A percentile compares a stretch with the other conserved stretches of the same genome.
Evolutionary conservation across 1,284 basidiomycete genomes (phyloP).

Genomic region (Sanghuangporus sanghuang): DNA sequence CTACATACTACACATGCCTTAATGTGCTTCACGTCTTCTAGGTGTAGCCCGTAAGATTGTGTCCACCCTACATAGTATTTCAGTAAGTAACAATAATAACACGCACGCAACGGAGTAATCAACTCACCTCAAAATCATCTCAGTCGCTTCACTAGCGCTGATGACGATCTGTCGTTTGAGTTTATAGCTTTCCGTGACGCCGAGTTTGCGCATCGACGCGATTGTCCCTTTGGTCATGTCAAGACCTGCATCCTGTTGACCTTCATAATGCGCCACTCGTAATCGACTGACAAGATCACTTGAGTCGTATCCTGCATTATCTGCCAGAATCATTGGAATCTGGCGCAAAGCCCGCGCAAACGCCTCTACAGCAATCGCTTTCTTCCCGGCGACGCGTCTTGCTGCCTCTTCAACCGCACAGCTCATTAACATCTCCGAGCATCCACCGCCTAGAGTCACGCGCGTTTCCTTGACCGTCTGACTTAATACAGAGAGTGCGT

Average conservation of each 20-base stretch:
- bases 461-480: slow-evolving; percentile 98
- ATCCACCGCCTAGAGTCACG: slow-evolving; percentile 92
- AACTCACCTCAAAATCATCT: slow-evolving; percentile 94
- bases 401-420: slow-evolving; percentile 91
- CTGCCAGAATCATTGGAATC: slow-evolving; percentile 95
- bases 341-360: slow-evolving; percentile 88
- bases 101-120: not conserved
- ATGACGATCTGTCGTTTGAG: slow-evolving; percentile 93
- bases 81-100: not conserved
- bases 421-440: slow-evolving; percentile 97
- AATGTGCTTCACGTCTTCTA: slow-evolving; percentile 41
- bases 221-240: slow-evolving; percentile 78
- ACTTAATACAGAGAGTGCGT: slow-evolving; percentile 94
- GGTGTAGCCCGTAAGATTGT: slow-evolving; percentile 53
- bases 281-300: slow-evolving; percentile 91
- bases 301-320: slow-evolving; percentile 97
- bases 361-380: slow-evolving; percentile 91
- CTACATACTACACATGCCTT: not conserved
- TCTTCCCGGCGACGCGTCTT: slow-evolving; percentile 86
- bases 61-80: slow-evolving; percentile 31
- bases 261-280: slow-evolving; percentile 92
- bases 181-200: slow-evolving; percentile 96
- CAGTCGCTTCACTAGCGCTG: slow-evolving; percentile 93
- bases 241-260: slow-evolving; percentile 79
- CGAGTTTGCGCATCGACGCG: slow-evolving; percentile 84